Evolutionary conservation across 2,329 filamentous ascomycete species (phyloP).

Genomic region (Tolypocladium ovalisporum): DNA sequence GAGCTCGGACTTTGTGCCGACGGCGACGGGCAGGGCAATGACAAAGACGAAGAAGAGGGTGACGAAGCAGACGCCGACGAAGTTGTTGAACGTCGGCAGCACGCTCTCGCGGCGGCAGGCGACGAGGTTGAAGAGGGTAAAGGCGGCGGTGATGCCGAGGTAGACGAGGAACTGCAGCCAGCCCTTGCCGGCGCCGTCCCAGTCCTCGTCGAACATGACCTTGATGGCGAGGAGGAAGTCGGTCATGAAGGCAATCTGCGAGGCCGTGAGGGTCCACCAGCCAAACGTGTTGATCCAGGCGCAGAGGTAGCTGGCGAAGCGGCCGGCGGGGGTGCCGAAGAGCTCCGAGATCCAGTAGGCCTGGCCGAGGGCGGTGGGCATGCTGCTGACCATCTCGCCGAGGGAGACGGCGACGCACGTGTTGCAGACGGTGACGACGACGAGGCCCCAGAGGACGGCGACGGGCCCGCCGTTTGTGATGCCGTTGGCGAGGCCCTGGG

Average conservation of each 20-base stretch:
- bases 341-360: constrained; percentile 40
- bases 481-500: constrained; percentile 34
- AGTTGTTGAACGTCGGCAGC: constrained; percentile 41
- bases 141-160: constrained; percentile 32
- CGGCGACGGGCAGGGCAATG: constrained; percentile 38
- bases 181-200: constrained; percentile 30
- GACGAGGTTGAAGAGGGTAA: constrained; percentile 39
- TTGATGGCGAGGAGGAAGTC: constrained; percentile 47
- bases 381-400: constrained; percentile 44
- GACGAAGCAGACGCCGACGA: constrained; percentile 41
- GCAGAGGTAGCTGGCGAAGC: constrained; percentile 43
- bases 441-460: constrained; percentile 43
- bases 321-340: constrained; percentile 26
- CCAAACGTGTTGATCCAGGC: constrained; percentile 51
- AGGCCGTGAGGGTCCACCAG: constrained; percentile 46
- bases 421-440: constrained; percentile 40
- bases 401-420: constrained; percentile 42
- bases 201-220: constrained; percentile 37
- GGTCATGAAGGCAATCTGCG: constrained; percentile 46
- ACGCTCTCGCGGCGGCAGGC: constrained; percentile 31
- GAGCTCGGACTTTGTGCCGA: constrained; percentile 32
- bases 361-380: constrained; percentile 50
- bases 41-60: constrained; percentile 40
- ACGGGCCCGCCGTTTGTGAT: constrained; percentile 43
- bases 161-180: constrained; percentile 47